Conservation (phyloP, 31 red algal species). For the Asparagopsis taxiformis region DNA sequence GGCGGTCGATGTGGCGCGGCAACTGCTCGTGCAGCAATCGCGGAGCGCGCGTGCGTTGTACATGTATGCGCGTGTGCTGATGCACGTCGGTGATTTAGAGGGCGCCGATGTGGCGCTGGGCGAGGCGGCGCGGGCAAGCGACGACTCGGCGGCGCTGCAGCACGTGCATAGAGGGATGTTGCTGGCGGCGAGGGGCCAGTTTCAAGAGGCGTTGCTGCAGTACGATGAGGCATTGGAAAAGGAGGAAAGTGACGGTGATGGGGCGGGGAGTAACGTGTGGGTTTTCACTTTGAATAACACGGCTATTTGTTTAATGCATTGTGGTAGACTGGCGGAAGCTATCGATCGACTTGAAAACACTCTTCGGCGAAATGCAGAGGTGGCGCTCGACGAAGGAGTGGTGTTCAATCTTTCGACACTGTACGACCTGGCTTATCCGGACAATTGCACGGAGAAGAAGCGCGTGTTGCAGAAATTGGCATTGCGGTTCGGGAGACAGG, state of each 20-base stretch:
- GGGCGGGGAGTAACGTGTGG: neutral
- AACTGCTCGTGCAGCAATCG: slow-evolving; percentile 10
- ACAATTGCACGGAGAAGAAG: slow-evolving; percentile 39
- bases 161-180: slow-evolving; percentile 36
- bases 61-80: slow-evolving; percentile 29
- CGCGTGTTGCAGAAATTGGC: slow-evolving; percentile 14
- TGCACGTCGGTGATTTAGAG: slow-evolving; percentile 61
- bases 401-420: slow-evolving; percentile 60
- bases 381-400: slow-evolving; percentile 68
- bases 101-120: slow-evolving; percentile 24
- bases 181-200: slow-evolving; percentile 28
- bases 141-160: neutral
- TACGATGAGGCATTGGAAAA: slow-evolving; percentile 17
- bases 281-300: slow-evolving; percentile 37
- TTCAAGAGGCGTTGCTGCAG: slow-evolving; percentile 5
- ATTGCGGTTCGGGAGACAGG: slow-evolving; percentile 39
- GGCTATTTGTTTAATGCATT: slow-evolving; percentile 60
- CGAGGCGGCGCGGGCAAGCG: neutral
- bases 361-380: slow-evolving; percentile 10
- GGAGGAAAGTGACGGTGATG: neutral
- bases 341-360: slow-evolving; percentile 33
- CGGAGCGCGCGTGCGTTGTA: slow-evolving; percentile 22
- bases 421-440: slow-evolving; percentile 62
- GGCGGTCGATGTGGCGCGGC: slow-evolving; percentile 40
- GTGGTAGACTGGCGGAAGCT: slow-evolving; percentile 41